Evolutionary conservation across 176 grass and related monocot species (phyloP).

Genomic region (Pontederia paniculata): DNA sequence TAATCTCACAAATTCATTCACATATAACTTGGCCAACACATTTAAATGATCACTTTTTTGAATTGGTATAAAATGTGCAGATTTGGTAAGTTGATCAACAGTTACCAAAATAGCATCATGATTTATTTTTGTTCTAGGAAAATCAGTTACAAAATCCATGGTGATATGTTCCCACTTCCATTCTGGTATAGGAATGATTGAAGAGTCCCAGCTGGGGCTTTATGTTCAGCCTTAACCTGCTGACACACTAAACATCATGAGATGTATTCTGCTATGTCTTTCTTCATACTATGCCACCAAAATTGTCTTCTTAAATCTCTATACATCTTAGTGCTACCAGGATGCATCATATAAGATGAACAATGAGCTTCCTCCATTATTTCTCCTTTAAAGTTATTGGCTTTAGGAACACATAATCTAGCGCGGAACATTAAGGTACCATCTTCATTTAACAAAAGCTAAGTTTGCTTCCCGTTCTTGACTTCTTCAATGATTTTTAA

Average conservation of each 20-base stretch:
- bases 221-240: background rate
- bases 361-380: slow-evolving; percentile 8
- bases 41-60: too few relatives aligned
- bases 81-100: background rate
- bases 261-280: background rate
- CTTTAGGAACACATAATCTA: background rate
- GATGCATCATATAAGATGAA: background rate
- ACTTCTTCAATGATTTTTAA: background rate
- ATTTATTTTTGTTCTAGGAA: background rate
- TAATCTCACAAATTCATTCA: too few relatives aligned
- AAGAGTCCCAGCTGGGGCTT: background rate
- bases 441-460: background rate
- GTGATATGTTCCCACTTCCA: background rate
- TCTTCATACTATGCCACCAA: slow-evolving; percentile 1
- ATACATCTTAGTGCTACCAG: background rate
- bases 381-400: background rate
- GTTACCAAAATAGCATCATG: slow-evolving; percentile 10
- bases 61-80: background rate
- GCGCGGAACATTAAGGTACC: background rate
- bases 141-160: slow-evolving; percentile 9
- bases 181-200: background rate
- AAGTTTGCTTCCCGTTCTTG: background rate
- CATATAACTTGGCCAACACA: too few relatives aligned
- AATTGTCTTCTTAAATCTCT: background rate
- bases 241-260: background rate